These are phyloP conservation scores for Serendipita sp. DNA, from an alignment of 768 basidiomycete species.

Conservation along the genomic window DNA sequence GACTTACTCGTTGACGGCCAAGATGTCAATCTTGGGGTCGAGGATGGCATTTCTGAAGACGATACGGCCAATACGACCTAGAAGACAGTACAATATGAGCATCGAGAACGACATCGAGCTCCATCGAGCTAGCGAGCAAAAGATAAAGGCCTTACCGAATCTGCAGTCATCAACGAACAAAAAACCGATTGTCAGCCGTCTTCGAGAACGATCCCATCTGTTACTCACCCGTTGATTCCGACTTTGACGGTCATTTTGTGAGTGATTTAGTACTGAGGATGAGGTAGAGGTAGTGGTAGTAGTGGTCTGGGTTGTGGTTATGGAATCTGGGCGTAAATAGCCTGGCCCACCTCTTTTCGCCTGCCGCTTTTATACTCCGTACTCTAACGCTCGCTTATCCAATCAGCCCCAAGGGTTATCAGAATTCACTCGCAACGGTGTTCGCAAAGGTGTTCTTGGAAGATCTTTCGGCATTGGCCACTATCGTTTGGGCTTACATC, in stretches of 20 bases:
- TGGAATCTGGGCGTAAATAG: background rate
- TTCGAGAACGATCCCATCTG: conserved; percentile 1
- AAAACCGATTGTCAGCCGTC: background rate
- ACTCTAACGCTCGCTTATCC: no score
- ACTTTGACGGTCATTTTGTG: conserved; percentile 53
- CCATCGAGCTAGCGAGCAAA: background rate
- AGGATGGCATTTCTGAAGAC: conserved; percentile 88
- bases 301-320: background rate
- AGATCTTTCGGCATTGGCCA: no score
- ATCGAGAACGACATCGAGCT: background rate
- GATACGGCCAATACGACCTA: conserved; percentile 98
- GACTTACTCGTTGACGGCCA: conserved; percentile 86
- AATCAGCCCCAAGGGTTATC: no score
- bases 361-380: background rate
- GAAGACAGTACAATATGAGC: background rate
- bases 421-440: no score
- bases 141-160: conserved; percentile 47
- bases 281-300: background rate
- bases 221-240: conserved; percentile 85
- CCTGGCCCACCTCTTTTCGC: background rate
- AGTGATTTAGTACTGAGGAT: background rate
- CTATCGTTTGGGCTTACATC: no score
- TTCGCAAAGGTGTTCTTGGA: no score
- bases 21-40: conserved; percentile 59
- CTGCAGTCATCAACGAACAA: background rate